Evolutionary conservation across 192 early-diverging fungal genomes (phyloP).

Genomic region (Helicostylum pulchrum): DNA sequence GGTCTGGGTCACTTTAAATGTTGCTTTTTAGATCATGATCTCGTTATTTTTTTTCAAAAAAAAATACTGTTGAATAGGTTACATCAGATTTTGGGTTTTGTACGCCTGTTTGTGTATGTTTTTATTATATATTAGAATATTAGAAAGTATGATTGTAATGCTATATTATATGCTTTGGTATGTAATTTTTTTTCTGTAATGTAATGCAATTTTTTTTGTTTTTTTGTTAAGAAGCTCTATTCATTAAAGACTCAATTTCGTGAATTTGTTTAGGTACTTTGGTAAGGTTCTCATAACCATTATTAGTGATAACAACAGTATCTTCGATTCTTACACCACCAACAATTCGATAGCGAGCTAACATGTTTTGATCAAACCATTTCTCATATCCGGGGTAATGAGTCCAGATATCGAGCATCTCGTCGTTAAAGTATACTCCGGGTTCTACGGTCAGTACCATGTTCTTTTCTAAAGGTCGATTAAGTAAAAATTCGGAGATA

Average conservation of each 20-base stretch:
- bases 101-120: no score
- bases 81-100: no score
- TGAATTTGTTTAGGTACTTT: slow-evolving; percentile 72
- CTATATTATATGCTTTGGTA: no score
- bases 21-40: no score
- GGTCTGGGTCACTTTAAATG: no score
- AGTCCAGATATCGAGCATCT: slow-evolving; percentile 64
- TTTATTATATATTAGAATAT: no score
- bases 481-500: neutral
- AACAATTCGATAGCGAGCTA: slow-evolving; percentile 62
- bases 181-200: no score
- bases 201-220: no score
- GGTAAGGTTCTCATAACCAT: slow-evolving; percentile 82
- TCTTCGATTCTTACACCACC: slow-evolving; percentile 94
- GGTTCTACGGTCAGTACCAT: slow-evolving; percentile 94
- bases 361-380: slow-evolving; percentile 67
- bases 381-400: slow-evolving; percentile 53
- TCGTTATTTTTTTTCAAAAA: no score
- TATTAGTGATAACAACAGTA: slow-evolving; percentile 78
- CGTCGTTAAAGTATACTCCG: slow-evolving; percentile 87
- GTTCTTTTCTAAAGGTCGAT: slow-evolving; percentile 61
- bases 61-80: no score
- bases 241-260: slow-evolving; percentile 70
- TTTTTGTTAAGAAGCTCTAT: neutral
- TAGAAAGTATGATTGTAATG: no score